A percentile compares a stretch with the other conserved stretches of the same genome.
Evolutionary conservation across 2,329 filamentous ascomycete genomes (phyloP).

Genomic region (Sphaerulina vaccinii): DNA sequence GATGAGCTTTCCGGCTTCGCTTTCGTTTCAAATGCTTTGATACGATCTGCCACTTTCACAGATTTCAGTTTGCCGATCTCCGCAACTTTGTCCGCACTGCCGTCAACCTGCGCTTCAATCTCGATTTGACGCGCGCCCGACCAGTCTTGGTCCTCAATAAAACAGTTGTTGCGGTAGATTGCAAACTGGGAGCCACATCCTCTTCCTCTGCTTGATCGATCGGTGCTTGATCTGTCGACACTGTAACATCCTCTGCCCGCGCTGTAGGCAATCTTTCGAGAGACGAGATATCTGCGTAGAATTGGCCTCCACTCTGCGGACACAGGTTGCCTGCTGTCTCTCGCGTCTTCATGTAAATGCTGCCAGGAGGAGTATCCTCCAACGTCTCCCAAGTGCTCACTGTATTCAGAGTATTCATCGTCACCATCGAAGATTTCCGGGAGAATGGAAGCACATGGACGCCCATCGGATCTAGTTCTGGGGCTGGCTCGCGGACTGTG

Average conservation of each 20-base stretch:
- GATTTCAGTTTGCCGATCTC: not conserved
- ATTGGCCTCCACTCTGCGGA: constrained; percentile 15
- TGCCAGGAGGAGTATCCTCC: constrained; percentile 4
- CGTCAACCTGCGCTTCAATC: constrained; percentile 19
- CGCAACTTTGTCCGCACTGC: constrained; percentile 11
- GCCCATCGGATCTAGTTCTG: not conserved
- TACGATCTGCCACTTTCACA: constrained; percentile 24
- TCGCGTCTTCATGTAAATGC: constrained; percentile 2
- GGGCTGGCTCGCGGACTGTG: not conserved
- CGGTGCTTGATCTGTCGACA: too few relatives aligned
- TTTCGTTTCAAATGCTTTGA: constrained; percentile 21
- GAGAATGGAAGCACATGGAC: not conserved
- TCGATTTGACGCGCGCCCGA: constrained; percentile 8
- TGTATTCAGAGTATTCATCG: not conserved
- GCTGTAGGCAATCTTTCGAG: constrained; percentile 11
- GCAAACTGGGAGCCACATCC: not conserved
- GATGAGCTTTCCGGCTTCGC: constrained; percentile 5
- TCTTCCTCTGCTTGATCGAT: constrained; percentile 17
- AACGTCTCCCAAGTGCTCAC: constrained; percentile 5
- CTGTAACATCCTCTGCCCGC: constrained; percentile 20
- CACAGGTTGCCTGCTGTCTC: constrained; percentile 5
- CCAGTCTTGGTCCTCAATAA: constrained; percentile 2
- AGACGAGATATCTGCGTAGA: constrained; percentile 13
- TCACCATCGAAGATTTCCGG: constrained; percentile 2
- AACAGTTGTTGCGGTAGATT: constrained; percentile 5